A percentile compares a stretch with the other conserved stretches of the same genome.
phyloP scores from a whole-genome alignment of 495 filamentous ascomycete genomes.

The Annulohypoxylon stygium region DNA sequence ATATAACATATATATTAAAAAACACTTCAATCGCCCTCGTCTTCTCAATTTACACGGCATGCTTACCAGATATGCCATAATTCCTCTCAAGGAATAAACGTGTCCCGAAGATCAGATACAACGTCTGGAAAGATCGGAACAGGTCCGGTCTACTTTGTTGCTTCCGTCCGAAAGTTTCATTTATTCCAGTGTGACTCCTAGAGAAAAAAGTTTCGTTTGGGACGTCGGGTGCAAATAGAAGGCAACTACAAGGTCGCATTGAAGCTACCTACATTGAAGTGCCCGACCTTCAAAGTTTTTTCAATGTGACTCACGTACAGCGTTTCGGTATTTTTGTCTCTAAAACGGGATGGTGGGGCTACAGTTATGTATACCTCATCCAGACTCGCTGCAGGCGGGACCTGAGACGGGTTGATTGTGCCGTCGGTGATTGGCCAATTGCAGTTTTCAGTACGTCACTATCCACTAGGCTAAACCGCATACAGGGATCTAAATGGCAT shows the following conservation, averaged over 20 bases:
- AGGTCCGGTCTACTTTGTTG: neutral
- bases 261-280: neutral
- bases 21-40: neutral
- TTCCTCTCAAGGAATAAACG: neutral
- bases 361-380: constrained; percentile 10
- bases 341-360: constrained; percentile 19
- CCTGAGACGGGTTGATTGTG: constrained; percentile 21
- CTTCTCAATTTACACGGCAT: neutral
- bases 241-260: constrained; percentile 5
- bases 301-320: constrained; percentile 11
- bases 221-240: neutral
- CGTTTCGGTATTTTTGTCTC: constrained; percentile 25
- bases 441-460: constrained; percentile 38
- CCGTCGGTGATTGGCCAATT: constrained; percentile 36
- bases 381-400: constrained; percentile 25
- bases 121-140: constrained; percentile 6
- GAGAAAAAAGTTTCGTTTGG: neutral
- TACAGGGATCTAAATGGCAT: constrained; percentile 36
- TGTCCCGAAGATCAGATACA: neutral
- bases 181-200: neutral
- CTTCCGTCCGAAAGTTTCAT: neutral
- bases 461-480: constrained; percentile 21
- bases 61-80: neutral
- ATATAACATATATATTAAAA: neutral
- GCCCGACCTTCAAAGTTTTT: neutral